Conservation (phyloP, 768 basidiomycete species). For the Calocybe cyanea region DNA sequence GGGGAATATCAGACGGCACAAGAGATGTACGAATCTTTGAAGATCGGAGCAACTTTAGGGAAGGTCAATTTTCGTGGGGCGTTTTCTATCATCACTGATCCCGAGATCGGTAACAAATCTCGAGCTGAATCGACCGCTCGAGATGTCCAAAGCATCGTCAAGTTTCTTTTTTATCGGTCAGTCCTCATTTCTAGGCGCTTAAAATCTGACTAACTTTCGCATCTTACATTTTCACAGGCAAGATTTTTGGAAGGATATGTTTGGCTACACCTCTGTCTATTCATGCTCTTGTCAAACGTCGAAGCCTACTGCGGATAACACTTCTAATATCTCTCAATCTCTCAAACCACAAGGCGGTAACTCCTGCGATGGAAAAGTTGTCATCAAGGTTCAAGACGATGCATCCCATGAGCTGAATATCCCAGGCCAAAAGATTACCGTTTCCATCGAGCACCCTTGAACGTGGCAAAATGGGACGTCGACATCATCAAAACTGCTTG, state of each 20-base stretch:
- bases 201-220: no score
- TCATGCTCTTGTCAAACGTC: conserved; percentile 6
- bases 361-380: conserved; percentile 21
- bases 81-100: conserved; percentile 26
- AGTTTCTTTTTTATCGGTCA: conserved; percentile 26
- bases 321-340: no score
- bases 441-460: conserved; percentile 19
- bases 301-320: neutral
- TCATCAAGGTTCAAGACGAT: conserved; percentile 20
- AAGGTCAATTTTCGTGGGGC: conserved; percentile 19
- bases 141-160: conserved; percentile 27
- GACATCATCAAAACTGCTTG: no score
- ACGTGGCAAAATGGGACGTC: no score
- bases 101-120: conserved; percentile 18
- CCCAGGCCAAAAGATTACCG: conserved; percentile 23
- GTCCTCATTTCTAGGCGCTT: conserved; percentile 9
- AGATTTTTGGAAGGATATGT: no score
- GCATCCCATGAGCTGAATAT: conserved; percentile 22
- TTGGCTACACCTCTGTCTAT: no score
- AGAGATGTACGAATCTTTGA: conserved; percentile 24
- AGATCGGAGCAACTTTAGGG: conserved; percentile 4
- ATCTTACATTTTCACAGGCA: no score
- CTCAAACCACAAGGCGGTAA: no score
- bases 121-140: conserved; percentile 22
- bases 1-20: conserved; percentile 27